Conservation (phyloP, 1,139 yeast species). For the Eremothecium cymbalariae region DNA sequence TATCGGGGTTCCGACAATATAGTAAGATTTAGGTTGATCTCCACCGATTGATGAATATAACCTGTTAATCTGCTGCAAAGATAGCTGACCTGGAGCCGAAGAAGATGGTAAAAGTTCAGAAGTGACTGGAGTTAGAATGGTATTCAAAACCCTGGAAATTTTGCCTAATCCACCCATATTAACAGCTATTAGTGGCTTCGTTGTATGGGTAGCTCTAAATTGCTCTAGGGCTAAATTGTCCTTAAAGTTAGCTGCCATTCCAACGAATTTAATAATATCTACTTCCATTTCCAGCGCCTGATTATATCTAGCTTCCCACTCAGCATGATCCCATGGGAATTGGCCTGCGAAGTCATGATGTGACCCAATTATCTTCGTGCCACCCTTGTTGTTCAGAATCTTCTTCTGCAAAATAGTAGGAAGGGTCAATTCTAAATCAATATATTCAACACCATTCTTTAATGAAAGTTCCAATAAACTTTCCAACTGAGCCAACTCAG, state of each 20-base stretch:
- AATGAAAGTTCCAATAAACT: conserved; percentile 53
- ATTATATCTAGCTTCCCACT: conserved; percentile 66
- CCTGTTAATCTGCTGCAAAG: conserved; percentile 52
- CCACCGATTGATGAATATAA: conserved; percentile 60
- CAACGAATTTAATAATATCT: conserved; percentile 79
- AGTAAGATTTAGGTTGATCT: conserved; percentile 47
- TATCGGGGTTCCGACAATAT: conserved; percentile 77
- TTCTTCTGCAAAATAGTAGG: conserved; percentile 33
- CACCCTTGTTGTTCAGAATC: conserved; percentile 43
- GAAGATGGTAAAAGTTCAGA: conserved; percentile 54
- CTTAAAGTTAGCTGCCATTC: conserved; percentile 51
- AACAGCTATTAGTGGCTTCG: conserved; percentile 69
- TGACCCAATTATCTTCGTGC: conserved; percentile 71
- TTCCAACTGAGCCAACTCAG: conserved; percentile 41
- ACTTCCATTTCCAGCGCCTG: conserved; percentile 59
- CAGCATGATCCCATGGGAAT: conserved; percentile 56
- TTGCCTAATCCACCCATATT: conserved; percentile 76
- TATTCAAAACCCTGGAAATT: conserved; percentile 69
- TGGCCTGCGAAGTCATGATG: conserved; percentile 64
- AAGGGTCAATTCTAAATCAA: conserved; percentile 46
- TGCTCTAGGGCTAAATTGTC: conserved; percentile 67
- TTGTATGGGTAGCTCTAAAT: conserved; percentile 48
- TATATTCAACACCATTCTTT: conserved; percentile 53
- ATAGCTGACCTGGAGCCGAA: conserved; percentile 75
- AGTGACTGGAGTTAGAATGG: conserved; percentile 74